Conservation (phyloP, 805 yeast species). For the Pichia manshurica region DNA sequence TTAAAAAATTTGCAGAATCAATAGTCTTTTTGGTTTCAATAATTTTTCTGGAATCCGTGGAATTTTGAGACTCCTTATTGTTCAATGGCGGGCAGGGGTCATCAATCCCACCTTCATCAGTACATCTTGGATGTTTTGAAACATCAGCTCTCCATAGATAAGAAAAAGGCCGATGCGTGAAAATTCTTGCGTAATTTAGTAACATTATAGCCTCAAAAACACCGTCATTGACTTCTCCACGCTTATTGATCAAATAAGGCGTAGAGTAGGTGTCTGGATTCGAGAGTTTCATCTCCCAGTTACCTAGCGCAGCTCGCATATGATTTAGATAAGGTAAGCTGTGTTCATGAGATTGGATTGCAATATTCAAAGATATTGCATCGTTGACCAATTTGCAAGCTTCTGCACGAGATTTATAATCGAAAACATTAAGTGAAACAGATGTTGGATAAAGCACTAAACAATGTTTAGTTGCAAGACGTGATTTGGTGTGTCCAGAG, state of each 20-base stretch:
- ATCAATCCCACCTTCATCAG: conserved; percentile 25
- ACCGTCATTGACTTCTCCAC: conserved; percentile 47
- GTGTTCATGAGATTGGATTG: conserved; percentile 37
- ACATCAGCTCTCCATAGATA: conserved; percentile 46
- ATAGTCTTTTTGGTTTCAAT: conserved; percentile 50
- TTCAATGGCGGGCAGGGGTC: conserved; percentile 29
- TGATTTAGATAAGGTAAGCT: conserved; percentile 33
- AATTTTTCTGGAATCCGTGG: conserved; percentile 38
- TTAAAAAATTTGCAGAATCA: conserved; percentile 47
- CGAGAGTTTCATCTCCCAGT: conserved; percentile 44
- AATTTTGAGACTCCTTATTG: conserved; percentile 21
- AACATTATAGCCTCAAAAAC: conserved; percentile 45
- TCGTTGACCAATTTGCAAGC: conserved; percentile 45
- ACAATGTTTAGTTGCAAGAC: conserved; percentile 32
- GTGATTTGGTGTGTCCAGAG: conserved; percentile 41
- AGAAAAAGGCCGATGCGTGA: conserved; percentile 49
- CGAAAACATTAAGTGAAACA: conserved; percentile 35
- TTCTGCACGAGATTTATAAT: conserved; percentile 42
- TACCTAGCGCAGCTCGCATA: conserved; percentile 42
- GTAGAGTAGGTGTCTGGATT: conserved; percentile 38
- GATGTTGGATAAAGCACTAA: conserved; percentile 36
- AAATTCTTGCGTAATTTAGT: conserved; percentile 48
- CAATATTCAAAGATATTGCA: conserved; percentile 42
- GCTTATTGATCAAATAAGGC: conserved; percentile 38
- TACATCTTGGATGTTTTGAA: conserved; percentile 37